Base-by-base conservation (phyloP, 495 filamentous ascomycete species). In the Penicillium malachiteum region DNA sequence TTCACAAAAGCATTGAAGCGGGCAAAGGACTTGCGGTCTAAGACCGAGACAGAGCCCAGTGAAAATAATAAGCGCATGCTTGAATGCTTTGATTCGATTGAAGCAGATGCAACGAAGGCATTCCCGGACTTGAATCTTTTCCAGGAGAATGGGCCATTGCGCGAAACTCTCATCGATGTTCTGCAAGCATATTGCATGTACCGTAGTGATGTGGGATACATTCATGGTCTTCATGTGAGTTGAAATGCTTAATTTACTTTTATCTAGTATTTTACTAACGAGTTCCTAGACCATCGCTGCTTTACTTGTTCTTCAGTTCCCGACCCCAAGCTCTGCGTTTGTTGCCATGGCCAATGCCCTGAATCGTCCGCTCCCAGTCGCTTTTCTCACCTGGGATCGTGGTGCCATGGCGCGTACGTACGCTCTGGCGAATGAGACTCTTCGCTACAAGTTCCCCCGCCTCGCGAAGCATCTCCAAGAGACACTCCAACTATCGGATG, bases 161-260 rank as follows among this genome's bases (percentile, higher is more conserved):
- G 94, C 57, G 76, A 84, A 35, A 83, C 81, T 33, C 76, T 97
- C 11, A 70, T 89, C 21, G 88, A 97, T 71, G 86, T 97, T 3
- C 76, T 96, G 47, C 82, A 87, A 57, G 94, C 94, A 6, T 97
- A 97, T 68, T 83, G 85, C 40, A 91, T 95, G 89, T 97, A 98
- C 71, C 84, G 94, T 55, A 87, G 85, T 57, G 94, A 98, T 69
- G 90, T 97, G 56, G 93, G 93, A 57, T 96, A 96, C 59, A 82
- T 92, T 49, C 82, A 84, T 52, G 92, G 93, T 53, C 90, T 90
- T 58, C 92, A 96, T 41, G 34, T 37, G 12, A 37, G 34, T 37
- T 37, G 8, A 26, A 5, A 37, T 37, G 9, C 34, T 37, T 3
- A 5, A 8, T 43, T 43, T 14, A 2, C 34, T 37, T 37, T 5